Base-by-base conservation (phyloP, 2,329 filamentous ascomycete species). In the Ophiostoma ulmi region DNA sequence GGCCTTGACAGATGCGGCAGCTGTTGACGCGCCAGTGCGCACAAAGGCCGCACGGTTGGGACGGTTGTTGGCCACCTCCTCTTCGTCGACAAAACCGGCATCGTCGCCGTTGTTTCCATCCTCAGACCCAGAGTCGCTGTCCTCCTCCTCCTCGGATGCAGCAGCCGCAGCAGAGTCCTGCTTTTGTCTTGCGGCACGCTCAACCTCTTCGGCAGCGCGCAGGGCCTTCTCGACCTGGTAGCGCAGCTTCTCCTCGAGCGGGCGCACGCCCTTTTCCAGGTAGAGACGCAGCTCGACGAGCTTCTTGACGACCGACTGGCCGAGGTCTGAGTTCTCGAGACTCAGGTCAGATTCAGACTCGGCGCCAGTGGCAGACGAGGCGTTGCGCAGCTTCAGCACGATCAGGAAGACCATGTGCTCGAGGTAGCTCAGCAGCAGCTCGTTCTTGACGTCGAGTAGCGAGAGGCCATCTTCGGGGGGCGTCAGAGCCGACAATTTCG, bases 201-300 rank as follows among this genome's bases (percentile, higher is more conserved):
- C 86, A 4, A 87, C 85, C 75, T 94, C 90, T 73, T 97, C 91
- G 48, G 93, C 93, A 0, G 93, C 92, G 73, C 93, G 91, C 26
- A 99, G 84, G 36, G 97, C 93, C 78, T 97, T 95, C 80, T 98
- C 94, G 76, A 99, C 93, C 78, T 97, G 94, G 80, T 97, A 99
- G 75, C 93, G 94, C 73, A 99, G 81, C 76, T 94, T 91, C 75
- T 91, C 90, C 80, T 99, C 96, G 20, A 98, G 82, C 0, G 95
- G 95, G 20, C 92, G 88, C 3, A 97, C 91, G 74, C 95, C 96
- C 78, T 93, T 93, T 77, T 99, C 96, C 1, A 99, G 84, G 78
- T 96, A 98, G 0, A 97, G 84, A n/a, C 94, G 88, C 69, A 97
- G 83, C 79, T 97, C 93, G 22, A 94, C 88, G n/a, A 99, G 85